Evolutionary conservation across 163 green algal genomes (phyloP).

Genomic region (Volvox carteri): DNA sequence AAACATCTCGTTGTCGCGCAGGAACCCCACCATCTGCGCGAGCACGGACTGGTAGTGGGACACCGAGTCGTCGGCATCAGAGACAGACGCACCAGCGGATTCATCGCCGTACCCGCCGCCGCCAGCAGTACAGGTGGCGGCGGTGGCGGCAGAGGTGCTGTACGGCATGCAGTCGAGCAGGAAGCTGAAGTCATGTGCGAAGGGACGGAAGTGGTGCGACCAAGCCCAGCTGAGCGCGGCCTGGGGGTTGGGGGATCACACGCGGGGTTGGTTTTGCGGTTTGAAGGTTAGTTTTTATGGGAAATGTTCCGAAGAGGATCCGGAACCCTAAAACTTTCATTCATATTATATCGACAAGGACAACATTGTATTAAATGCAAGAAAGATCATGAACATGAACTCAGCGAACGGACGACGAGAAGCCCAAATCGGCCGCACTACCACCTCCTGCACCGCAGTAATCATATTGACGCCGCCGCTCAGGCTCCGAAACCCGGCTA

Average conservation of each 20-base stretch:
- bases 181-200: conserved; percentile 37
- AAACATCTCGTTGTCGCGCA: conserved; percentile 50
- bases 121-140: neutral
- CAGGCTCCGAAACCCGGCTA: no score
- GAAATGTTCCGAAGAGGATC: no score
- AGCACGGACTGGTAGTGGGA: conserved; percentile 38
- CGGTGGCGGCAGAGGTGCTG: neutral
- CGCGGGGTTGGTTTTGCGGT: no score
- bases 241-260: conserved; percentile 3
- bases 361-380: no score
- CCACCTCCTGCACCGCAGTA: no score
- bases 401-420: no score
- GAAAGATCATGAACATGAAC: no score
- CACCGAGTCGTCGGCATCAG: neutral
- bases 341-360: no score
- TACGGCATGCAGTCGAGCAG: conserved; percentile 21
- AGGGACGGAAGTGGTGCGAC: conserved; percentile 54
- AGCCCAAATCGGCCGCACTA: no score
- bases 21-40: conserved; percentile 41
- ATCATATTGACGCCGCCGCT: no score
- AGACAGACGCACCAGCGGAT: neutral
- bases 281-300: no score
- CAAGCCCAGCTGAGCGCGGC: conserved; percentile 49
- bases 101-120: neutral
- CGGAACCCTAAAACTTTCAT: no score